These are phyloP conservation scores for Exutisphaerella laricina DNA, from an alignment of 2,329 filamentous ascomycete genomes.

Conservation along the genomic window DNA sequence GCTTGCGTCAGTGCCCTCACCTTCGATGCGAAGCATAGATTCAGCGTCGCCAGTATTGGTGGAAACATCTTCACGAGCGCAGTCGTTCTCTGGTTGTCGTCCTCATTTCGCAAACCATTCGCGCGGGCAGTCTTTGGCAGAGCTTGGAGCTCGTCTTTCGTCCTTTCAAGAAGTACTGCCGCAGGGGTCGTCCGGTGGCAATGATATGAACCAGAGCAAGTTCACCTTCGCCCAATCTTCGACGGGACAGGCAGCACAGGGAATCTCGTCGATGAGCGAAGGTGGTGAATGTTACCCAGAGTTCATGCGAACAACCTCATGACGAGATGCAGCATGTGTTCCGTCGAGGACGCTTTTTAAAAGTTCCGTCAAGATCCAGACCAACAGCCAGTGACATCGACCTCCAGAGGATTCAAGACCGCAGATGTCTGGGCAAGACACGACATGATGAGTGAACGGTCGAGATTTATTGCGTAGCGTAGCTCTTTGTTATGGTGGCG, in stretches of 20 bases:
- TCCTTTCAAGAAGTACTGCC: not conserved
- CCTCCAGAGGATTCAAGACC: too few species aligned
- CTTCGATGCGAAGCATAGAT: slow-evolving; percentile 19
- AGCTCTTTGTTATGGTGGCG: too few species aligned
- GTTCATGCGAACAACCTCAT: slow-evolving; percentile 2
- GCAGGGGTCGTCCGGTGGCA: not conserved
- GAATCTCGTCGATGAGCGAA: not conserved
- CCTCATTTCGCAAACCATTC: slow-evolving; percentile 6
- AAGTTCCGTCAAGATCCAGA: too few species aligned
- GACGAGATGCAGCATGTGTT: too few species aligned
- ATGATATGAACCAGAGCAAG: not conserved
- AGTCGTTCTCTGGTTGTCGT: slow-evolving; percentile 14
- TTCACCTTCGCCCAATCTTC: not conserved
- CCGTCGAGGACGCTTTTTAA: too few species aligned
- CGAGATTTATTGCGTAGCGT: not conserved
- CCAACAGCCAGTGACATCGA: too few species aligned
- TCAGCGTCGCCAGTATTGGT: slow-evolving; percentile 13
- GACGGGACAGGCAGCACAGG: not conserved
- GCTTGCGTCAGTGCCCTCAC: slow-evolving; percentile 13
- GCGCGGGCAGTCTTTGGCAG: slow-evolving; percentile 9
- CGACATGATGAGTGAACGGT: slow-evolving; percentile 1
- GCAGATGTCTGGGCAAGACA: too few species aligned
- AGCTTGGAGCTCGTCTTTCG: not conserved
- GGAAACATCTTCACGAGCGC: slow-evolving; percentile 12
- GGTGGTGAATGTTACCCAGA: not conserved